Evolutionary conservation across 2,329 filamentous ascomycete species (phyloP).

Genomic region (Colletotrichum destructivum): DNA sequence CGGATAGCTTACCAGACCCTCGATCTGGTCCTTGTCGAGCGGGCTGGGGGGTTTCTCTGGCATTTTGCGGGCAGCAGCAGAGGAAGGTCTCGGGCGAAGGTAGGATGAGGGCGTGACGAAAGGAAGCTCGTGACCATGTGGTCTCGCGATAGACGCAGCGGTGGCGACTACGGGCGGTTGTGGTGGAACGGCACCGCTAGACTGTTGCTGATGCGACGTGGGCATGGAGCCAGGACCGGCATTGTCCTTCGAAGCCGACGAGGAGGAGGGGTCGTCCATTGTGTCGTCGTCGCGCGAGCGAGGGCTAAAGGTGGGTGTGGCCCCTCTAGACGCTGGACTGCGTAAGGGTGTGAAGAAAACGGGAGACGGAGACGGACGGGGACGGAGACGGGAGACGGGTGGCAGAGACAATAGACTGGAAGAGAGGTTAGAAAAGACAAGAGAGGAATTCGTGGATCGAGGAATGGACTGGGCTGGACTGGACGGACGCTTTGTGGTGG

Average conservation of each 20-base stretch:
- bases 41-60: slow-evolving; percentile 64
- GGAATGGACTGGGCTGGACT: slow-evolving; percentile 37
- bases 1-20: slow-evolving; percentile 76
- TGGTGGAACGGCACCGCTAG: slow-evolving; percentile 40
- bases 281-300: slow-evolving; percentile 32
- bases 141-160: slow-evolving; percentile 44
- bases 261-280: slow-evolving; percentile 42
- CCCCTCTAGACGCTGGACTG: slow-evolving; percentile 37
- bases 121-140: slow-evolving; percentile 63
- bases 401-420: slow-evolving; percentile 30
- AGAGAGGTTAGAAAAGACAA: not conserved
- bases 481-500: slow-evolving; percentile 31
- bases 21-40: slow-evolving; percentile 82
- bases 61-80: slow-evolving; percentile 42
- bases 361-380: slow-evolving; percentile 7
- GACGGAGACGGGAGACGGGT: slow-evolving; percentile 19
- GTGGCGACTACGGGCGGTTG: slow-evolving; percentile 44
- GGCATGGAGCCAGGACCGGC: slow-evolving; percentile 39
- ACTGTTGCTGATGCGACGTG: slow-evolving; percentile 41
- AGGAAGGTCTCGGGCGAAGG: slow-evolving; percentile 57
- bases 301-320: slow-evolving; percentile 42
- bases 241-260: slow-evolving; percentile 40
- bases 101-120: slow-evolving; percentile 75
- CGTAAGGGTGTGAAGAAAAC: slow-evolving; percentile 23
- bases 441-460: slow-evolving; percentile 25